phyloP scores from a whole-genome alignment of 352 stramenopile genomes.

The Globisporangium orthogonon region DNA sequence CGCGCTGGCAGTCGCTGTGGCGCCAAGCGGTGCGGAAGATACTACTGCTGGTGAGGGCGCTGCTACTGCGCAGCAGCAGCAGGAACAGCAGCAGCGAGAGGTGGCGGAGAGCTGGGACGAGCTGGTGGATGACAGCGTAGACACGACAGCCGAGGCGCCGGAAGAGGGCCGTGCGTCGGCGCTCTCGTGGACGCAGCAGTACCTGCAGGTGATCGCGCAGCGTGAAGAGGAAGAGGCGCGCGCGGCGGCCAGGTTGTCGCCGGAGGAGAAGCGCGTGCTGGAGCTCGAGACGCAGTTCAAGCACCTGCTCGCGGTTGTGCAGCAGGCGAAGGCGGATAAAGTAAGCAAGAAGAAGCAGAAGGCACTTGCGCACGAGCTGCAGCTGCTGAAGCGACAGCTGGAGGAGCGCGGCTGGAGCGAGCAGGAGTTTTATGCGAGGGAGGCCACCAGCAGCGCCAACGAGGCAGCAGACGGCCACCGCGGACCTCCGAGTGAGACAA shows the following conservation, averaged over 20 bases:
- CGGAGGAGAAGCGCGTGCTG: constrained; percentile 28
- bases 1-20: constrained; percentile 28
- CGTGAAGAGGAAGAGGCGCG: constrained; percentile 35
- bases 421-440: constrained; percentile 9
- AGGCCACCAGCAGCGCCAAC: neutral
- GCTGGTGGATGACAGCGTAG: constrained; percentile 9
- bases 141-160: constrained; percentile 3
- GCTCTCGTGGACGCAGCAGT: constrained; percentile 72
- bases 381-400: constrained; percentile 10
- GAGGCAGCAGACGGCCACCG: constrained; percentile 9
- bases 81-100: neutral
- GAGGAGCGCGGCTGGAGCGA: constrained; percentile 16
- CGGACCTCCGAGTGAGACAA: constrained; percentile 1
- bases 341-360: constrained; percentile 44
- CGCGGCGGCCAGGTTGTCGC: constrained; percentile 25
- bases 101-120: constrained; percentile 22
- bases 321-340: constrained; percentile 44
- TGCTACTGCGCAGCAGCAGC: too few species aligned
- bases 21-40: neutral
- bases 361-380: constrained; percentile 13
- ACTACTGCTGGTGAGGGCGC: neutral
- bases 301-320: constrained; percentile 23
- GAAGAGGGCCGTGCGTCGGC: constrained; percentile 19
- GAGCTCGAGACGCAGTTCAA: constrained; percentile 47
- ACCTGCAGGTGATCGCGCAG: constrained; percentile 50